phyloP scores from a whole-genome alignment of 2,329 filamentous ascomycete species.

The Xylariaceae sp. region DNA sequence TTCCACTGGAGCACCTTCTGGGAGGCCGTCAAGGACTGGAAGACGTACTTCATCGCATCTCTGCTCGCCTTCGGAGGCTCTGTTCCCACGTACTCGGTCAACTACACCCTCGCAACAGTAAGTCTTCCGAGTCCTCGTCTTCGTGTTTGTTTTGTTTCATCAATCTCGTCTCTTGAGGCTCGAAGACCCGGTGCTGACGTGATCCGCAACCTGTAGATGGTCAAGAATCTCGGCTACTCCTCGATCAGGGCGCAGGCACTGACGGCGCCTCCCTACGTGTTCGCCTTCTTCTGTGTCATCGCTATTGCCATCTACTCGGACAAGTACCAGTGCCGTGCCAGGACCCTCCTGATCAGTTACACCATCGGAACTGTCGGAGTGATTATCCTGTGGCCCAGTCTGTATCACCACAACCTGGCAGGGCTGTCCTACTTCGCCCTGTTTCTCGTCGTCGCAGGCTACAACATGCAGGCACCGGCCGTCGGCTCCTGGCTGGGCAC shows the following conservation, averaged over 20 bases:
- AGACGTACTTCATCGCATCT: neutral
- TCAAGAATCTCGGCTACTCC: constrained; percentile 21
- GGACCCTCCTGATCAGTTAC: constrained; percentile 14
- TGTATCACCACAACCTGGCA: constrained; percentile 10
- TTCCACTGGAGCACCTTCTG: constrained; percentile 14
- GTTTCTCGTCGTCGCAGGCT: constrained; percentile 16
- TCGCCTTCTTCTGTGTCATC: constrained; percentile 28
- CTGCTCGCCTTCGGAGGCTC: constrained; percentile 18
- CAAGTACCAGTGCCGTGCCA: constrained; percentile 24
- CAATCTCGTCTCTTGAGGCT: no score
- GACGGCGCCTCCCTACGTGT: constrained; percentile 30
- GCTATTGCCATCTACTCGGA: constrained; percentile 27
- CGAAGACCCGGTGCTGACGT: neutral
- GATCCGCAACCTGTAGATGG: constrained; percentile 7
- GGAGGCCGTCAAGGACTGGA: constrained; percentile 1
- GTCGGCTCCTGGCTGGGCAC: constrained; percentile 8
- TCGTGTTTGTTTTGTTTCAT: no score
- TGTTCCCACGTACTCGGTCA: constrained; percentile 17
- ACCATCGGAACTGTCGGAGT: constrained; percentile 12
- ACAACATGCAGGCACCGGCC: constrained; percentile 8
- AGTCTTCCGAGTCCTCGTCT: no score
- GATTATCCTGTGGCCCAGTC: constrained; percentile 13
- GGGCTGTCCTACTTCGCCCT: constrained; percentile 17
- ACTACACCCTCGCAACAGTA: constrained; percentile 20
- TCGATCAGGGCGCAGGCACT: constrained; percentile 20